These are phyloP conservation scores for Fusarium sp. DNA, from an alignment of 2,329 filamentous ascomycete species.

Conservation along the genomic window DNA sequence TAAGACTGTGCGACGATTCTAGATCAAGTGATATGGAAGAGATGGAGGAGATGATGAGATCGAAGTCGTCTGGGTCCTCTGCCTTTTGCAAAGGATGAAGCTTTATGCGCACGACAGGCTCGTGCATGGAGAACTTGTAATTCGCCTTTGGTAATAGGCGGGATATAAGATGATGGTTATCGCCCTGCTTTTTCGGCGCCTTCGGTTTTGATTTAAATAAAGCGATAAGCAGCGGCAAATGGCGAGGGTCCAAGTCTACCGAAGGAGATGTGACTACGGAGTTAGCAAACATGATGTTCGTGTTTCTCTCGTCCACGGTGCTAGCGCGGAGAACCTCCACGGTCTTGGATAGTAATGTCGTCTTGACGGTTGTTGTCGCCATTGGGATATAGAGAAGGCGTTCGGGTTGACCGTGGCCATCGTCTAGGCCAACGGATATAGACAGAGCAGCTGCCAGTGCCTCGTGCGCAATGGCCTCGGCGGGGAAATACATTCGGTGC, in stretches of 20 bases:
- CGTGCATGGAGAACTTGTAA: slow-evolving; percentile 96
- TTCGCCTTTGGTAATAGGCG: slow-evolving; percentile 92
- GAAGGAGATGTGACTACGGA: slow-evolving; percentile 96
- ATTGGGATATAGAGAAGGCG: slow-evolving; percentile 94
- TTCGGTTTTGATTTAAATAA: slow-evolving; percentile 71
- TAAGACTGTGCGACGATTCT: slow-evolving; percentile 92
- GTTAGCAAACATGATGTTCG: slow-evolving; percentile 96
- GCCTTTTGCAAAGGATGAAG: slow-evolving; percentile 80
- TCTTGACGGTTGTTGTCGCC: slow-evolving; percentile 95
- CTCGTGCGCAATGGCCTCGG: slow-evolving; percentile 93
- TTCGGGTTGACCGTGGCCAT: slow-evolving; percentile 87
- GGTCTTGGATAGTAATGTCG: slow-evolving; percentile 93
- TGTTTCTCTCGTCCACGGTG: slow-evolving; percentile 84
- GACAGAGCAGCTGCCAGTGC: slow-evolving; percentile 92
- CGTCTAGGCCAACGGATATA: slow-evolving; percentile 90
- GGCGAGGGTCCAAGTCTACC: slow-evolving; percentile 90
- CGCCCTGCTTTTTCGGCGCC: slow-evolving; percentile 52
- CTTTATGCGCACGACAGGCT: slow-evolving; percentile 91
- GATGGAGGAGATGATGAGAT: slow-evolving; percentile 93
- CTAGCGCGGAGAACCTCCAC: slow-evolving; percentile 82
- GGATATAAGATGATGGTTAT: slow-evolving; percentile 79
- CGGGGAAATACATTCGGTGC: slow-evolving; percentile 98
- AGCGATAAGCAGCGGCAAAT: slow-evolving; percentile 86
- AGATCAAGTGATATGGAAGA: slow-evolving; percentile 94
- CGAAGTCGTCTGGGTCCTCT: slow-evolving; percentile 82